These are phyloP conservation scores for Candida awuae DNA, from an alignment of 805 yeast species.

Conservation along the genomic window DNA sequence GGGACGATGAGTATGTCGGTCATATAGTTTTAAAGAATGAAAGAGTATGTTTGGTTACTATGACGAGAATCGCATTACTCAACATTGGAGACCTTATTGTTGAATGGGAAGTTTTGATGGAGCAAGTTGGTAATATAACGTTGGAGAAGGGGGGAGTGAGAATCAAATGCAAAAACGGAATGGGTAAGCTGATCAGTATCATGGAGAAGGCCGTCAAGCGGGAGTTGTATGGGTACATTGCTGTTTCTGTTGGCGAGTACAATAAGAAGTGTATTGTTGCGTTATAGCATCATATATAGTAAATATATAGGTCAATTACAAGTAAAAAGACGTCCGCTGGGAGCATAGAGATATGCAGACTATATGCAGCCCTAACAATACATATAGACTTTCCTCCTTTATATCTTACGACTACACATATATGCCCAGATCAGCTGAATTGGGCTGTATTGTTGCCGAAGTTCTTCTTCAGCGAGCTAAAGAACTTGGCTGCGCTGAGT, in stretches of 20 bases:
- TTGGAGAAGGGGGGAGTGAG: constrained; percentile 75
- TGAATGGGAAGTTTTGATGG: constrained; percentile 67
- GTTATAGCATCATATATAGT: constrained; percentile 9
- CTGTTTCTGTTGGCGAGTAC: constrained; percentile 72
- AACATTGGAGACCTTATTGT: constrained; percentile 50
- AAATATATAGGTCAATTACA: not conserved
- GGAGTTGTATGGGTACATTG: constrained; percentile 64
- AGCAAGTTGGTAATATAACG: constrained; percentile 58
- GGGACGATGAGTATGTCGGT: constrained; percentile 70
- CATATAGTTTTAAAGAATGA: constrained; percentile 82
- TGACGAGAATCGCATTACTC: constrained; percentile 59
- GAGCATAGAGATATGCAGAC: not conserved
- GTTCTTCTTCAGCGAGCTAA: constrained; percentile 37
- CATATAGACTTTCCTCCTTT: too few species aligned
- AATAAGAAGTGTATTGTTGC: constrained; percentile 42
- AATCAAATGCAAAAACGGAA: constrained; percentile 40
- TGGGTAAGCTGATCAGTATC: constrained; percentile 55
- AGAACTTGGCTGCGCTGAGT: constrained; percentile 41
- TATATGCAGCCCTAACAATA: too few species aligned
- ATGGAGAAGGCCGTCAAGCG: constrained; percentile 56
- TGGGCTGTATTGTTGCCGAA: too few species aligned
- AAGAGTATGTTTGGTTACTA: constrained; percentile 66
- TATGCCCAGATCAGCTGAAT: too few species aligned
- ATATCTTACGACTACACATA: too few species aligned
- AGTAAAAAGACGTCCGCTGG: not conserved